A percentile compares a stretch with the other conserved stretches of the same genome.
phyloP scores from a whole-genome alignment of 1,284 basidiomycete species.

The Blastosporella zonata region DNA sequence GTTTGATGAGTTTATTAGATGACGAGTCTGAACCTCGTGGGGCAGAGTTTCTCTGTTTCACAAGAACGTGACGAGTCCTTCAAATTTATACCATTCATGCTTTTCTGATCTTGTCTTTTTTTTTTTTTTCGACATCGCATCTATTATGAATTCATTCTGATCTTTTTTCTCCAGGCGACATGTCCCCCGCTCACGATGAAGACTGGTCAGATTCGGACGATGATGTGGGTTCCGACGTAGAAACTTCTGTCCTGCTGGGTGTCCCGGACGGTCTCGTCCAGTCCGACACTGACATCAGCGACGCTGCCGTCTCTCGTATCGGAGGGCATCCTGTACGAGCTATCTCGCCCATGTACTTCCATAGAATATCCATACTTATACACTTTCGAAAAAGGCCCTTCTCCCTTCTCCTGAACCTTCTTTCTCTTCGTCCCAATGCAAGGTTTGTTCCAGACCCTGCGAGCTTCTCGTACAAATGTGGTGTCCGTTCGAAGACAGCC shows the following conservation, averaged over 20 bases:
- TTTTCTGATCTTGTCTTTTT: conserved; percentile 61
- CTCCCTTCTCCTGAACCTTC: conserved; percentile 52
- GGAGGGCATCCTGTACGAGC: conserved; percentile 82
- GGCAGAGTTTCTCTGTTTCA: conserved; percentile 59
- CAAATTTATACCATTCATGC: conserved; percentile 84
- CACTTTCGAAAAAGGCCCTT: conserved; percentile 48
- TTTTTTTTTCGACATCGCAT: conserved; percentile 25
- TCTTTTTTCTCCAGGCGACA: conserved; percentile 19
- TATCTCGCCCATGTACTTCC: conserved; percentile 39
- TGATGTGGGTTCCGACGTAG: conserved; percentile 49
- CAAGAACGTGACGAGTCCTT: conserved; percentile 61
- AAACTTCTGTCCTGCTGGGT: conserved; percentile 73
- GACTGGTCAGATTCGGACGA: conserved; percentile 80
- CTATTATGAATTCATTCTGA: conserved; percentile 19
- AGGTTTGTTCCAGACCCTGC: conserved; percentile 66
- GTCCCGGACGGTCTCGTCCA: conserved; percentile 70
- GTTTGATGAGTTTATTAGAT: conserved; percentile 74
- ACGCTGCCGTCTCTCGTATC: conserved; percentile 80
- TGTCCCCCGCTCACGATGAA: conserved; percentile 42
- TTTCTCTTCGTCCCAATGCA: conserved; percentile 61
- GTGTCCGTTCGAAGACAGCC: conserved; percentile 81
- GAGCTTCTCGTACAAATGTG: conserved; percentile 79
- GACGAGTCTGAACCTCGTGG: conserved; percentile 77
- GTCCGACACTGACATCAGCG: conserved; percentile 52
- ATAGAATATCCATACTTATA: conserved; percentile 32